Evolutionary conservation across 306 rosid genomes (phyloP).

Genomic region (Cicer pinnatifidum): DNA sequence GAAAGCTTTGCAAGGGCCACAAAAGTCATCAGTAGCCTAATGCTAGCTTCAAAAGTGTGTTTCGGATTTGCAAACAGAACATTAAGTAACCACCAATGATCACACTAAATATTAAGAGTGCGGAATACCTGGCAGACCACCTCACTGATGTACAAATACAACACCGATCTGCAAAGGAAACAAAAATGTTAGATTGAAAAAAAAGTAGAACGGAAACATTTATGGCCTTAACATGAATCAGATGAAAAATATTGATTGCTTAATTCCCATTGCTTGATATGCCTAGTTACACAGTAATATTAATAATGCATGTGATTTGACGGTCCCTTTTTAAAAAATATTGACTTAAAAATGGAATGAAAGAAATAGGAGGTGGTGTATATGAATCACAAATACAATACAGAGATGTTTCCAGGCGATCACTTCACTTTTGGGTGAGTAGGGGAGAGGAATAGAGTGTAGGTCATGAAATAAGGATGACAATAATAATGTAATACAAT

Average conservation of each 20-base stretch:
- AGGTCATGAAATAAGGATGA: background rate
- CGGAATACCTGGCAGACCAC: slow-evolving; percentile 71
- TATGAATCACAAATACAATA: slow-evolving; percentile 4
- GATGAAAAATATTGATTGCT: slow-evolving; percentile 18
- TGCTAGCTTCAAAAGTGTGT: slow-evolving; percentile 31
- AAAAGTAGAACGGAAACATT: background rate
- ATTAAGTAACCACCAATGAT: slow-evolving; percentile 10
- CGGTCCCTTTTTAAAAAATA: slow-evolving; percentile 32
- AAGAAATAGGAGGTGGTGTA: slow-evolving; percentile 15
- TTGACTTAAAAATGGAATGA: slow-evolving; percentile 19
- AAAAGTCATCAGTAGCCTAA: slow-evolving; percentile 31
- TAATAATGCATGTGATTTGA: background rate
- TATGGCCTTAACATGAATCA: slow-evolving; percentile 26
- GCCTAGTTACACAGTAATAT: slow-evolving; percentile 6
- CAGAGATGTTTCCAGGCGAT: background rate
- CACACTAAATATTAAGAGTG: slow-evolving; percentile 31
- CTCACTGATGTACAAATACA: slow-evolving; percentile 82
- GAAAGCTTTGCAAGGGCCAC: slow-evolving; percentile 26
- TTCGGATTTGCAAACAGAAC: slow-evolving; percentile 26
- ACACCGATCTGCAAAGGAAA: slow-evolving; percentile 63
- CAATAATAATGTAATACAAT: background rate
- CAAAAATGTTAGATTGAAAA: slow-evolving; percentile 37
- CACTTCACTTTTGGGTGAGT: background rate
- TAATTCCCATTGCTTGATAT: slow-evolving; percentile 15
- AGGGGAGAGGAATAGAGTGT: background rate